Percentiles rank a stretch among this genome's conserved stretches.
These are phyloP conservation scores for Flaveria linearis DNA, from an alignment of 129 eudicot species.

Conservation along the genomic window DNA sequence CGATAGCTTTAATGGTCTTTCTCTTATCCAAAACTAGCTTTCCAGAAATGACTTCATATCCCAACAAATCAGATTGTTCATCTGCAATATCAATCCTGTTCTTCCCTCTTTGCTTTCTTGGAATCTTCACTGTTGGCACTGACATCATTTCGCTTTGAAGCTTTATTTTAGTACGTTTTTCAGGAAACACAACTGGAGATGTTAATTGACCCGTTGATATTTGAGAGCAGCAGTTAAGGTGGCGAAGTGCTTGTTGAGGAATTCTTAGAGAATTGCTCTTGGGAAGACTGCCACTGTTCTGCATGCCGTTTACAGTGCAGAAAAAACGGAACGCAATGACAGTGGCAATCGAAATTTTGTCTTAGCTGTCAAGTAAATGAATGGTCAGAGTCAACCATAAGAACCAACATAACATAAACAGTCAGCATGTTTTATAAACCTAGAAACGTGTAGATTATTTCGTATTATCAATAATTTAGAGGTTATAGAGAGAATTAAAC, in stretches of 20 bases:
- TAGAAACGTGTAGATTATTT: slow-evolving; percentile 3
- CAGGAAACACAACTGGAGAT: slow-evolving; percentile 91
- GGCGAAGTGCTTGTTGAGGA: slow-evolving; percentile 81
- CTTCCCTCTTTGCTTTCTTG: slow-evolving; percentile 66
- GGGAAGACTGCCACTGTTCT: slow-evolving; percentile 72
- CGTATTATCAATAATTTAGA: not conserved
- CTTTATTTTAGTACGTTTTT: slow-evolving; percentile 78
- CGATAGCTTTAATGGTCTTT: slow-evolving; percentile 51
- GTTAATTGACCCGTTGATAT: slow-evolving; percentile 80
- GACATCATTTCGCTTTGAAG: slow-evolving; percentile 45
- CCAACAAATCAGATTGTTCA: slow-evolving; percentile 85
- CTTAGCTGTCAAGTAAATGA: slow-evolving; percentile 31
- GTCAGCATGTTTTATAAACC: slow-evolving; percentile 8
- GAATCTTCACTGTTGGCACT: slow-evolving; percentile 54
- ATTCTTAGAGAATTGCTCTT: slow-evolving; percentile 69
- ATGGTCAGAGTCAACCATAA: slow-evolving; percentile 34
- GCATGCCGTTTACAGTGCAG: slow-evolving; percentile 53
- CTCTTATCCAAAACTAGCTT: slow-evolving; percentile 80
- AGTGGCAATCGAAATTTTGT: slow-evolving; percentile 33
- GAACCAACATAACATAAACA: slow-evolving; percentile 32
- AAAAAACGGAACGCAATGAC: slow-evolving; percentile 20
- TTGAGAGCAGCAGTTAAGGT: slow-evolving; percentile 78
- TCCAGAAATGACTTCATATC: slow-evolving; percentile 86
- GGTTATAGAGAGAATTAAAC: not conserved
- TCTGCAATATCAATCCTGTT: slow-evolving; percentile 87